Base-by-base conservation (phyloP, 2,329 filamentous ascomycete species). In the Coniochaeta sp. region DNA sequence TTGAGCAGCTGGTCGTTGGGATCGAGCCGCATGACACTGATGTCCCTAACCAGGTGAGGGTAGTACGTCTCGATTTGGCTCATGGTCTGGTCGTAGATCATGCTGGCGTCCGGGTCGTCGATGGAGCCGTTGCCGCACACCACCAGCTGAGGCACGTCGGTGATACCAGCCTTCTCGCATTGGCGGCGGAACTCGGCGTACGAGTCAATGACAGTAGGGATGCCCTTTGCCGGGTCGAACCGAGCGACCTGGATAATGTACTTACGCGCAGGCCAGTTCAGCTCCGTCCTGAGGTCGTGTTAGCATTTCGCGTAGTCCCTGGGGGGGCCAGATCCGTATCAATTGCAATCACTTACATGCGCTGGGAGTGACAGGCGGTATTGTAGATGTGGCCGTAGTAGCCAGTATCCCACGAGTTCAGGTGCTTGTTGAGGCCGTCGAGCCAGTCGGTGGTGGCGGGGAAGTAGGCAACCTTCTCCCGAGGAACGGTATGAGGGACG, bases 371-470 rank as follows among this genome's bases (percentile, higher is more conserved):
- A 72, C 85, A 87, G 69, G 84, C 77, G 2, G 77, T 74, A 66
- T 88, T 88, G 74, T 93, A 91, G n/a, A 87, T 78, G 64, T 90
- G 84, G 57, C 88, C 82, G 66, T 93, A 93, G 74, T 89, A 91
- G 14, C 84, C 82, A 7, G 81, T 78, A 68, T 91, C 88, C 84
- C 87, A 91, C 57, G 82, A 78, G 61, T 82, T 83, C 71, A 93
- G 80, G 26, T 78, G 74, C 73, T 95, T 95, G 77, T 93, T 95
- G 65, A 93, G 73, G 9, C 90, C 90, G 69, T 95, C 90, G 3
- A 92, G 79, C 87, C 90, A 95, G 72, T 95, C 90, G 0, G 90
- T 93, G 0, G 89, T 89, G 12, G 90, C 90, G 3, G 90, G 90
- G 70, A 93, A 78, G 70, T 92, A 92, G 1, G 84, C 86, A 0